Base-by-base conservation (phyloP, 768 basidiomycete genomes). In the Suillus clintonianus region DNA sequence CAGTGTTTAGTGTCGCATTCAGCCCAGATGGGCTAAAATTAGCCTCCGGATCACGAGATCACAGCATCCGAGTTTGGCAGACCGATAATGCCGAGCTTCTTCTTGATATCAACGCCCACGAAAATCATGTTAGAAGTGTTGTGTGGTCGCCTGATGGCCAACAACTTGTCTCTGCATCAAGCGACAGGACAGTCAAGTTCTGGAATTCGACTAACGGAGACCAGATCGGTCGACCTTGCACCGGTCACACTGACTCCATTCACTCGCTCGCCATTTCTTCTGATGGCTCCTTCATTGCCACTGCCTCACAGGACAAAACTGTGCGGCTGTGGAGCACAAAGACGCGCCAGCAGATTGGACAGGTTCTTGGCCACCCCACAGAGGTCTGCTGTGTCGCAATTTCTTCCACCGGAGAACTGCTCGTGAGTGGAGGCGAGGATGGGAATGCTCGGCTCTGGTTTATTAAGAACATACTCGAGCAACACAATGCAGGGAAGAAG, bases 231-330 rank as follows among this genome's bases (percentile, higher is more conserved):
- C 34, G 8, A 19, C 42, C 42, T 43, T 43, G 42, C 42, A 43
- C 9, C 17, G 34, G 55, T 32, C 53, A 55, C 37, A 55, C 53
- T 13, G 30, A 55, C 8, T 4, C 17, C 9, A 22, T 55, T 30
- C 4, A 6, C 27, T 9, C 22, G 22, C 22, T 55, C 30, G 53
- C 53, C 14, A 24, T 59, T 8, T 90, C 92, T 0, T 78, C 78
- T 62, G 90, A 95, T 70, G 87, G 86, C 22, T 82, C 87, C 60
- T 89, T 86, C 73, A 72, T 96, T 42, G 93, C 94, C 0, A 91
- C 91, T 50, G 93, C 91, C 0, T 94, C 92, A 1, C 93, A 95
- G 74, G 95, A 96, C 76, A 88, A 88, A 67, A 90, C 90, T 1
- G 85, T 94, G 61, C 81, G 87, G 36, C 84, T 94, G 65, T 94